Evolutionary conservation across 495 filamentous ascomycete genomes (phyloP), one percentile per base, ranked within the genome.

Genomic region (Daldinia loculata): DNA sequence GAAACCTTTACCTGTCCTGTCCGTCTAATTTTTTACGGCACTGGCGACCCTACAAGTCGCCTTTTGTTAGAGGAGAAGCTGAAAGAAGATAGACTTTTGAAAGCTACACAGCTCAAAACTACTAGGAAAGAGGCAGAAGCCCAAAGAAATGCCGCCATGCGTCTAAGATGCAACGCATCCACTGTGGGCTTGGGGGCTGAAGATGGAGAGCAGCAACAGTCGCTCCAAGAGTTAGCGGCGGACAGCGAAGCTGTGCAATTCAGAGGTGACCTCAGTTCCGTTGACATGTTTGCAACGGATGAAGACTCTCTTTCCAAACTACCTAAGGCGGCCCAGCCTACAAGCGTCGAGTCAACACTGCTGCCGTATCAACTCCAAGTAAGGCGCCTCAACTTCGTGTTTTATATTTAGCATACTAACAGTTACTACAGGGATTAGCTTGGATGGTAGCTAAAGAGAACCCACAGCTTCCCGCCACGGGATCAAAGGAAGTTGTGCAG

Each of bases 401-500:
- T 45, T 43, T 15, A 5, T 24, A 39, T 38, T 22, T 15, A 36
- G 27, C 24, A 41, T 70, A 53, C 61, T 77, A 53, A 77, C 56
- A 0, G n/a, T 15, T n/a, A 51, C 36, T 57, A 66, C 82, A 93
- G 79, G 94, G 93, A 7, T 84, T 98, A 29, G 89, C 88, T 45
- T 98, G 94, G 94, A 85, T 98, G 83, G 84, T 89, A 14, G 81
- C 86, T 29, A 91, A 91, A 71, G 94, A 98, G 75, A 86, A 84
- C 26, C 93, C 93, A 0, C 72, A 80, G 14, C 81, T 93, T 26
- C 93, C 94, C 5, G 62, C 80, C 1, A 67, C 76, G n/a, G 89
- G 86, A 0, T 89, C 89, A 1, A 81, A 83, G 12, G 87, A 92
- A 8, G 80, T 90, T 15, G 90, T 93, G 5, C 93, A 97, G 78